A percentile compares a stretch with the other conserved stretches of the same genome.
phyloP scores from a whole-genome alignment of 1,284 basidiomycete genomes.

The Puccinia hordei region DNA sequence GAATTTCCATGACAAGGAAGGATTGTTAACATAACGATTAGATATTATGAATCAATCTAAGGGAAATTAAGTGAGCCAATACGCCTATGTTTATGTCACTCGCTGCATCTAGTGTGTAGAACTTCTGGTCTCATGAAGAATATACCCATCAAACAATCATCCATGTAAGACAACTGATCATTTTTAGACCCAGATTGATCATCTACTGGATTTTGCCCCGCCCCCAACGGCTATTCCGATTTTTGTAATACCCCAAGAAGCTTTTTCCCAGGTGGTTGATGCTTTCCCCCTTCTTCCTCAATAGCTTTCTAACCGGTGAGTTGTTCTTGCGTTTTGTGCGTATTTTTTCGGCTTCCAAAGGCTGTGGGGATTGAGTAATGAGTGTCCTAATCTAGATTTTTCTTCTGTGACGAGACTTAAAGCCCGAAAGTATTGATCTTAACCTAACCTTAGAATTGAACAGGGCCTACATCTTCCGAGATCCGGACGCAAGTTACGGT shows the following conservation, averaged over 20 bases:
- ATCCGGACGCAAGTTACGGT: background rate
- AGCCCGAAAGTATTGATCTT: background rate
- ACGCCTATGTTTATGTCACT: background rate
- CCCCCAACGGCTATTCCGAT: background rate
- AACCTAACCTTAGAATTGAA: background rate
- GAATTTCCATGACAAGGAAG: too few relatives aligned
- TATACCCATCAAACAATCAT: background rate
- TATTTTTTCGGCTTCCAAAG: background rate
- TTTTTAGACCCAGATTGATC: constrained; percentile 10
- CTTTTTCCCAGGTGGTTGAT: background rate
- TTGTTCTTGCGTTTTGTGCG: background rate
- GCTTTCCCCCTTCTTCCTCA: background rate
- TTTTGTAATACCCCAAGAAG: background rate
- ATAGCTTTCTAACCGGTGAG: background rate
- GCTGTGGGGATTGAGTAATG: background rate
- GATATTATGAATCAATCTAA: constrained; percentile 2
- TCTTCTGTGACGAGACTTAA: background rate
- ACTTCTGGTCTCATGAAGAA: constrained; percentile 6
- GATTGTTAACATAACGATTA: background rate
- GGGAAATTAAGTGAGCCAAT: background rate
- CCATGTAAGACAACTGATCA: background rate
- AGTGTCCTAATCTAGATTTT: background rate
- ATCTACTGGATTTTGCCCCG: background rate
- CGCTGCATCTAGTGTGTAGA: background rate
- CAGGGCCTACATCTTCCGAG: background rate